A percentile compares a stretch with the other conserved stretches of the same genome.
phyloP scores from a whole-genome alignment of 2,329 filamentous ascomycete species.

The Westerdykella sp. region DNA sequence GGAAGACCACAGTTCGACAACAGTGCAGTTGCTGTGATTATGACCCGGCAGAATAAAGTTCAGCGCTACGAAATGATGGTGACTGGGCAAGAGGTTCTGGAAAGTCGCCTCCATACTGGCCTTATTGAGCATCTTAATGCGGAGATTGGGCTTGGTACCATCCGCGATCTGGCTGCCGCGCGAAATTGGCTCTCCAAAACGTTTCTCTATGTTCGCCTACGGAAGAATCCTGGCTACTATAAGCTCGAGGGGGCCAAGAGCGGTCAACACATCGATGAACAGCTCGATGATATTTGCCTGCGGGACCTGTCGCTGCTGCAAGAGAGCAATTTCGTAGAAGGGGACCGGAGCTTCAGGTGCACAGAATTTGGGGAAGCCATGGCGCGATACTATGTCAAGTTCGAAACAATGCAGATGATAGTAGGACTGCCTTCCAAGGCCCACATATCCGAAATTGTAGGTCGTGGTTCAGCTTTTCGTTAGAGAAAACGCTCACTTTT shows the following conservation, averaged over 20 bases:
- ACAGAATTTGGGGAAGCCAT: constrained; percentile 74
- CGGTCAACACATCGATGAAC: constrained; percentile 52
- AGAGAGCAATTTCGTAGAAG: constrained; percentile 52
- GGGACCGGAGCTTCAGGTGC: constrained; percentile 47
- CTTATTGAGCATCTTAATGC: constrained; percentile 80
- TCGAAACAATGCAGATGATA: constrained; percentile 70
- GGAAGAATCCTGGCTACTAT: constrained; percentile 66
- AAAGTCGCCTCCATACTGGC: constrained; percentile 73
- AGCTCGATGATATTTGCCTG: constrained; percentile 64
- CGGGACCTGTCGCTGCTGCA: constrained; percentile 61
- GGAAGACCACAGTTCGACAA: constrained; percentile 78
- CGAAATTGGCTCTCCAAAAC: constrained; percentile 70
- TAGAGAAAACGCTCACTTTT: not conserved
- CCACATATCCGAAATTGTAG: constrained; percentile 62
- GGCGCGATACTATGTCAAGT: constrained; percentile 75
- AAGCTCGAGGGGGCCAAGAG: constrained; percentile 52
- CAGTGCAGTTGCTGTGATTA: constrained; percentile 69
- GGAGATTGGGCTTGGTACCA: constrained; percentile 70
- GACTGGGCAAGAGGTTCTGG: constrained; percentile 64
- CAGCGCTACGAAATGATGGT: constrained; percentile 66
- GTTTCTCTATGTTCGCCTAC: constrained; percentile 69
- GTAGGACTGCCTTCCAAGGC: constrained; percentile 56
- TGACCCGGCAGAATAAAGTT: constrained; percentile 63
- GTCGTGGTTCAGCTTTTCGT: constrained; percentile 19
- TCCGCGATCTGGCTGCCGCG: constrained; percentile 58